Evolutionary conservation across 805 yeast species (phyloP).

Genomic region (Wickerhamiella domercqiae): DNA sequence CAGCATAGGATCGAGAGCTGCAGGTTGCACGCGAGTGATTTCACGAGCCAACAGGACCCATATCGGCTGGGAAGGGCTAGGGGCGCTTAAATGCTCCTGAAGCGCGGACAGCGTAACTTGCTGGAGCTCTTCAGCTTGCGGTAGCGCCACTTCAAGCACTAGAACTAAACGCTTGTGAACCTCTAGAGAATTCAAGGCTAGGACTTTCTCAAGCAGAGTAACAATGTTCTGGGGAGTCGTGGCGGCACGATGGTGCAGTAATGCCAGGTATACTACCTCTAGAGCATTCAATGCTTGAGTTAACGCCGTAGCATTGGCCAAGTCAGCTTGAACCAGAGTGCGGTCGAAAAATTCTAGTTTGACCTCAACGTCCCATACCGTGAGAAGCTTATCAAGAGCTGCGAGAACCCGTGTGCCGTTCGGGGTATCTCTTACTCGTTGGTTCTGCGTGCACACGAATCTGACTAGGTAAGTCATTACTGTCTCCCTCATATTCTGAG

Average conservation of each 20-base stretch:
- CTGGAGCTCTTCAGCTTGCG: conserved; percentile 38
- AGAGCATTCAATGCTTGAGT: conserved; percentile 81
- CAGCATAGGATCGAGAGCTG: conserved; percentile 56
- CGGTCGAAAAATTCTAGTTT: conserved; percentile 79
- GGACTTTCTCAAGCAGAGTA: conserved; percentile 59
- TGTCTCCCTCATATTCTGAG: conserved; percentile 72
- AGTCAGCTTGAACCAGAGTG: conserved; percentile 64
- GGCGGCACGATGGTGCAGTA: conserved; percentile 47
- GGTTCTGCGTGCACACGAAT: conserved; percentile 63
- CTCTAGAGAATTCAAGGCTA: conserved; percentile 71
- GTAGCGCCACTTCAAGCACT: conserved; percentile 52
- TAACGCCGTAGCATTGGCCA: conserved; percentile 35
- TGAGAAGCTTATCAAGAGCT: conserved; percentile 57
- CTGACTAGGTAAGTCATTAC: conserved; percentile 79
- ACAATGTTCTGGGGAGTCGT: conserved; percentile 72
- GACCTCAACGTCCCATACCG: conserved; percentile 82
- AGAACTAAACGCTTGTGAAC: conserved; percentile 72
- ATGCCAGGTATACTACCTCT: conserved; percentile 70
- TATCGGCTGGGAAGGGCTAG: conserved; percentile 58
- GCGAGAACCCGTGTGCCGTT: conserved; percentile 67
- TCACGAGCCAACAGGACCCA: conserved; percentile 57
- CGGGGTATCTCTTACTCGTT: conserved; percentile 56
- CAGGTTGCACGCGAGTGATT: conserved; percentile 57
- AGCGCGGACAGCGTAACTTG: conserved; percentile 34
- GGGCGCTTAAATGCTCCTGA: conserved; percentile 57